Evolutionary conservation across 169 alveolate genomes (phyloP), one percentile per base, ranked within the genome.

Genomic region (Plasmodium gonderi): DNA sequence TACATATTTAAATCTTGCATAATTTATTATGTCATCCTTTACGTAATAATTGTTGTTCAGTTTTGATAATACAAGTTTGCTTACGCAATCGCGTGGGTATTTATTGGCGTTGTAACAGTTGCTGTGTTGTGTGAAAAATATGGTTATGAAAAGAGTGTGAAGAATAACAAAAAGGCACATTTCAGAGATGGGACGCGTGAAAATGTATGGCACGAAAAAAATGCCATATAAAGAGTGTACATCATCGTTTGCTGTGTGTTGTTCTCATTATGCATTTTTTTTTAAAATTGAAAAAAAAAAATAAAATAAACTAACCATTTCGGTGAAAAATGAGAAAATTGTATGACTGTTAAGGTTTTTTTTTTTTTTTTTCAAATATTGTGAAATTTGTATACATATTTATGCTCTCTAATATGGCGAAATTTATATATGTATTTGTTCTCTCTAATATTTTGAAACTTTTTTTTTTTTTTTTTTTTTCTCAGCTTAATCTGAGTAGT

Each of bases 1-100:
- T 11, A 87, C 93, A 87, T 87, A 74, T 87, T 87, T 87, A 87
- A 87, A 87, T 75, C 93, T 87, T 31, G 36, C 67, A 54, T 87
- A 87, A 31, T 87, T 87, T 23, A 87, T 76, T 75, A 87, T 87
- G 79, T 87, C 93, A 74, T 87, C 79, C 33, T 87, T 87, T 14
- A 75, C 67, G 33, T 75, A 44, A 67, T 87, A 87, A 29, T 78
- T 76, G 20, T 87, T 87, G 79, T 78, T 44, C 42, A 87, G 93
- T 76, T 87, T 87, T 20, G 74, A 65, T 42, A 87, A 14, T 20
- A 51, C 60, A 17, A 87, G 40, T 6, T 87, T 64, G 9, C 54
- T 87, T 31, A 87, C 23, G 72, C 72, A 60, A 36, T 17, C 40
- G 33, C 40, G 80, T 42, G 45, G 82, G 65, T n/a, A 20, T 23